These are phyloP conservation scores for Leccinum disarticulatum DNA, from an alignment of 768 basidiomycete genomes.

Conservation along the genomic window DNA sequence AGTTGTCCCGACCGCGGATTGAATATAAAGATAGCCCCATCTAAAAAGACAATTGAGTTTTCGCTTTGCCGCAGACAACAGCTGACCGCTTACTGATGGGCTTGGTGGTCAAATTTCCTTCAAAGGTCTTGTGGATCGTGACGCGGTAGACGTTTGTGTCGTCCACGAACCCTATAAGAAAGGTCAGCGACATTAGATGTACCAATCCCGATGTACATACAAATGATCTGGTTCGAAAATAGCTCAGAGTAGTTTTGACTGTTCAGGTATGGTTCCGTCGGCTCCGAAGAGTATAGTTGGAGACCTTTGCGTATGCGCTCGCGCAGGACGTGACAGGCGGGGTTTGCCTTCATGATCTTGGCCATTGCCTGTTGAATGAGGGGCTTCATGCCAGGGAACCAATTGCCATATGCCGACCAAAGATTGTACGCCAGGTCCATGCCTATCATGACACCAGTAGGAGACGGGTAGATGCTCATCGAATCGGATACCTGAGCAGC, in stretches of 20 bases:
- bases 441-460: constrained; percentile 97
- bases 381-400: constrained; percentile 99
- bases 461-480: constrained; percentile 99
- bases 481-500: constrained; percentile 77
- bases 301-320: constrained; percentile 99
- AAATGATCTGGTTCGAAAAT: constrained; percentile 98
- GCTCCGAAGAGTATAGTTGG: constrained; percentile 97
- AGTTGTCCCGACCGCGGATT: constrained; percentile 98
- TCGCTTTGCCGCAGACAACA: not conserved
- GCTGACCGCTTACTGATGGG: constrained; percentile 72
- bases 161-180: constrained; percentile 88
- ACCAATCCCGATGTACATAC: constrained; percentile 37
- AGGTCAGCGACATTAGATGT: constrained; percentile 6
- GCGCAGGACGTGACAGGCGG: constrained; percentile 93
- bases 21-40: constrained; percentile 98
- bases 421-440: constrained; percentile 98
- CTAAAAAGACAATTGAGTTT: constrained; percentile 34
- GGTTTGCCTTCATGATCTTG: constrained; percentile 99
- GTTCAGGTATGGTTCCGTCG: constrained; percentile 98
- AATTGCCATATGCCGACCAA: constrained; percentile 98
- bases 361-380: constrained; percentile 98
- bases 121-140: constrained; percentile 99
- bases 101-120: constrained; percentile 99
- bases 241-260: constrained; percentile 97
- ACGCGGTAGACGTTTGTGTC: constrained; percentile 99